Evolutionary conservation across 2,329 filamentous ascomycete species (phyloP).

Genomic region (Fusarium transvaalense): DNA sequence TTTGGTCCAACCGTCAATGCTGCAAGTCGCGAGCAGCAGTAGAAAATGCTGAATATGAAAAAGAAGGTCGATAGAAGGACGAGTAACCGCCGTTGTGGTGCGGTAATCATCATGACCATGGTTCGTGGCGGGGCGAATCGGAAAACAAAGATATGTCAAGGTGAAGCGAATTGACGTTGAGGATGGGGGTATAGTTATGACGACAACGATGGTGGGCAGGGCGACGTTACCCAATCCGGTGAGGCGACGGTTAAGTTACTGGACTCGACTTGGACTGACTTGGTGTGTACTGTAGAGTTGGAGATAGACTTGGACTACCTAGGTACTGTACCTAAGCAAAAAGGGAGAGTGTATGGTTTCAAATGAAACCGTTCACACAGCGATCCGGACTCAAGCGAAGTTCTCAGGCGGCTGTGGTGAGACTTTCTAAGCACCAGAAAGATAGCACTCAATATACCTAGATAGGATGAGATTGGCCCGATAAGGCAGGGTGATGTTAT

Average conservation of each 20-base stretch:
- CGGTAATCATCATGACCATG: conserved; percentile 45
- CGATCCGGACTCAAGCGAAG: background rate
- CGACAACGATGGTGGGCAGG: conserved; percentile 19
- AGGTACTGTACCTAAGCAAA: no score
- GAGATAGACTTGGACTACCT: background rate
- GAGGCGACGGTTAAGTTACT: background rate
- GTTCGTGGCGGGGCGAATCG: conserved; percentile 21
- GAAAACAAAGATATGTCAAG: conserved; percentile 2
- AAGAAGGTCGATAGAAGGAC: conserved; percentile 51
- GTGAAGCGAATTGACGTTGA: conserved; percentile 3
- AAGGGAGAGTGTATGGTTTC: background rate
- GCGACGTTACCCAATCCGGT: conserved; percentile 22
- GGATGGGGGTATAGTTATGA: conserved; percentile 24
- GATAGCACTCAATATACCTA: background rate
- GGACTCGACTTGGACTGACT: background rate
- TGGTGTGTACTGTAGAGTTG: conserved; percentile 1
- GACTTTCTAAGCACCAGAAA: background rate
- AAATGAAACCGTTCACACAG: conserved; percentile 5
- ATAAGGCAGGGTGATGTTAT: background rate
- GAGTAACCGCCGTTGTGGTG: conserved; percentile 49
- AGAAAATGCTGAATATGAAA: conserved; percentile 52
- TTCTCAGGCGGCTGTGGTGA: conserved; percentile 18
- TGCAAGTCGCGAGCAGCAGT: conserved; percentile 53
- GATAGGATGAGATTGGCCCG: background rate
- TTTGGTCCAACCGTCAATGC: conserved; percentile 39